Conservation (phyloP, 2,329 filamentous ascomycete genomes). For the Biscogniauxia sp. region DNA sequence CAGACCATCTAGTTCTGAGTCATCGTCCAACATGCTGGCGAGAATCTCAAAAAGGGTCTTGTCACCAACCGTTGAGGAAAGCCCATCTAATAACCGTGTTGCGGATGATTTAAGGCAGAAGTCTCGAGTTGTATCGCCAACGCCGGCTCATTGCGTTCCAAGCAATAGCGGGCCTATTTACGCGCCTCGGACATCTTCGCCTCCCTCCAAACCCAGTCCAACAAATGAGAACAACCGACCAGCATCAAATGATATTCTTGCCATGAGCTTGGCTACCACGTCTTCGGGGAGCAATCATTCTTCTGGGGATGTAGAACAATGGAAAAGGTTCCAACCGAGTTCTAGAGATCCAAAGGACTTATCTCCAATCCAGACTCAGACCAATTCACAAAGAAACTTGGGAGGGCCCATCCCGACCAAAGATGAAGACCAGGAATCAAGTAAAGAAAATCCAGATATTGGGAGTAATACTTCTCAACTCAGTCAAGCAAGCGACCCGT, state of each 20-base stretch:
- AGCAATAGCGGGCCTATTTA: not conserved
- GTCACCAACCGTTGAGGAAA: constrained; percentile 33
- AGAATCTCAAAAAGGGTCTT: constrained; percentile 20
- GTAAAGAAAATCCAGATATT: not conserved
- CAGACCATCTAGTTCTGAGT: constrained; percentile 15
- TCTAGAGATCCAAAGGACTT: not conserved
- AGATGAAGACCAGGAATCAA: not conserved
- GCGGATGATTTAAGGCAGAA: not conserved
- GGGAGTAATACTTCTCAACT: not conserved
- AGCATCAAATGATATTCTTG: not conserved
- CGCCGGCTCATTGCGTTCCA: not conserved
- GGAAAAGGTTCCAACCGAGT: not conserved
- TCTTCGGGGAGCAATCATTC: not conserved
- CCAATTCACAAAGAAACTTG: not conserved
- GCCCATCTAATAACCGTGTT: constrained; percentile 7
- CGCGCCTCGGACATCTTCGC: not conserved
- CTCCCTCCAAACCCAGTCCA: not conserved
- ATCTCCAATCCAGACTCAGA: not conserved
- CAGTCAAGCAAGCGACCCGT: not conserved
- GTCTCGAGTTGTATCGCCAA: not conserved
- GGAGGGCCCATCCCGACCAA: not conserved
- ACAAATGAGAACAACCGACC: not conserved
- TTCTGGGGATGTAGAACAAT: not conserved
- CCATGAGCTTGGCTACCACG: not conserved
- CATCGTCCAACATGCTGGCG: constrained; percentile 8